These are phyloP conservation scores for Bipolaris gigantea DNA, from an alignment of 2,329 filamentous ascomycete species.

Conservation along the genomic window DNA sequence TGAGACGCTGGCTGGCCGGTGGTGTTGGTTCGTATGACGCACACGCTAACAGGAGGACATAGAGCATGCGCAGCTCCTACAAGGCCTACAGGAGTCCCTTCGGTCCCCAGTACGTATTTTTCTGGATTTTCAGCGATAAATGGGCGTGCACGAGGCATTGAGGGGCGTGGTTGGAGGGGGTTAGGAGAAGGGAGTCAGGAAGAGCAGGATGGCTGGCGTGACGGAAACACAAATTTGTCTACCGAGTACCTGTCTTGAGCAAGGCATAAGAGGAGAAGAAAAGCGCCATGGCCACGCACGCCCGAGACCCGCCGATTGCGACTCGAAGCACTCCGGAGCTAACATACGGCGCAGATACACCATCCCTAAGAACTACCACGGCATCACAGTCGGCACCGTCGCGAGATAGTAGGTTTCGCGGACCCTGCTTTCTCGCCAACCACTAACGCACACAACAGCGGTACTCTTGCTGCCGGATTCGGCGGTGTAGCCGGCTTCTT, in stretches of 20 bases:
- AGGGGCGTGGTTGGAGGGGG: neutral
- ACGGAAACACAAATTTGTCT: neutral
- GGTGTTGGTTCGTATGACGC: constrained; percentile 1
- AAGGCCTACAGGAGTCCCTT: constrained; percentile 60
- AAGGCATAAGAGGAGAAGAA: neutral
- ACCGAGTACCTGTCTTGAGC: neutral
- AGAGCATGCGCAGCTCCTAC: constrained; percentile 45
- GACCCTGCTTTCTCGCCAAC: neutral
- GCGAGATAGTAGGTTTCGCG: constrained; percentile 51
- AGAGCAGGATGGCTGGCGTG: neutral
- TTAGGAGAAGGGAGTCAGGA: neutral
- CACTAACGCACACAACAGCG: constrained; percentile 28
- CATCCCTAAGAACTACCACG: constrained; percentile 52
- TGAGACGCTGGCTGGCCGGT: neutral
- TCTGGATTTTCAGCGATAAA: constrained; percentile 4
- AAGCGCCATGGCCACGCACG: neutral
- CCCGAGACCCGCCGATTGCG: neutral
- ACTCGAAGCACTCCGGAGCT: constrained; percentile 10
- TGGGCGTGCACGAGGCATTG: neutral
- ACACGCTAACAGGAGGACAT: constrained; percentile 20
- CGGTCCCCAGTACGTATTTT: constrained; percentile 58
- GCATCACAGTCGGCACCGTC: constrained; percentile 49
- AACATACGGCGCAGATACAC: constrained; percentile 52
- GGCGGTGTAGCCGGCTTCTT: constrained; percentile 61
- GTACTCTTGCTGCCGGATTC: constrained; percentile 55